These are phyloP conservation scores for Eustoma russellianum DNA, from an alignment of 257 asterid genomes.

Conservation along the genomic window DNA sequence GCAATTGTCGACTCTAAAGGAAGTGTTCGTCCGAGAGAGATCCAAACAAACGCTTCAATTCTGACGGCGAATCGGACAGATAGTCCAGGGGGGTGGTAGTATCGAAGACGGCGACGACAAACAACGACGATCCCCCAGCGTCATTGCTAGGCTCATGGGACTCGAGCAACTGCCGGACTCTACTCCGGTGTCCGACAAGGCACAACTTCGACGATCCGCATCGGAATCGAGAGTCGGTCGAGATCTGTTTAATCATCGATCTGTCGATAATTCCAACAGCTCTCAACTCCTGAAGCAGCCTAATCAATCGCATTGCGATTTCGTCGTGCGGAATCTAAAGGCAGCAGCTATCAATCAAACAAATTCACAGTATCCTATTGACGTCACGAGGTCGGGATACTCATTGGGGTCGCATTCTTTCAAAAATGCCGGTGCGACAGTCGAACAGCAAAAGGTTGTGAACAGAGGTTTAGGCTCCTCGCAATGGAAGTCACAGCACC, in stretches of 20 bases:
- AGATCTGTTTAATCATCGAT: conserved; percentile 56
- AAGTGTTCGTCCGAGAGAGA: conserved; percentile 67
- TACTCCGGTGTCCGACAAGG: conserved; percentile 29
- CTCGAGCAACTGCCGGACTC: conserved; percentile 58
- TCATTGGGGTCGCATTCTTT: conserved; percentile 19
- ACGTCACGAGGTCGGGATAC: conserved; percentile 14
- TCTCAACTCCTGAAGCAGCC: conserved; percentile 18
- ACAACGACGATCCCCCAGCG: conserved; percentile 59
- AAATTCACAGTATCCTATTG: neutral
- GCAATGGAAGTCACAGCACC: conserved; percentile 48
- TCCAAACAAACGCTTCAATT: conserved; percentile 41
- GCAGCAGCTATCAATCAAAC: conserved; percentile 3
- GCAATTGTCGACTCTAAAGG: conserved; percentile 92
- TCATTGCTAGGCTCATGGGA: conserved; percentile 88
- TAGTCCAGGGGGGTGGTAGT: conserved; percentile 25
- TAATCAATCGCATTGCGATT: conserved; percentile 18
- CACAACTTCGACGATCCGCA: conserved; percentile 82
- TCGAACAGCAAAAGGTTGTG: conserved; percentile 25
- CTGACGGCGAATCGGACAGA: conserved; percentile 23
- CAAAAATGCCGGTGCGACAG: conserved; percentile 15
- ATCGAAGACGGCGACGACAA: conserved; percentile 33
- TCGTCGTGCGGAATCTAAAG: too few species aligned
- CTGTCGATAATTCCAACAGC: conserved; percentile 26
- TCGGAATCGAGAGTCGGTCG: conserved; percentile 82
- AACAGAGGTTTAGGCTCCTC: conserved; percentile 28